Base-by-base conservation (phyloP, 2,329 filamentous ascomycete genomes). In the Onygenales sp. region DNA sequence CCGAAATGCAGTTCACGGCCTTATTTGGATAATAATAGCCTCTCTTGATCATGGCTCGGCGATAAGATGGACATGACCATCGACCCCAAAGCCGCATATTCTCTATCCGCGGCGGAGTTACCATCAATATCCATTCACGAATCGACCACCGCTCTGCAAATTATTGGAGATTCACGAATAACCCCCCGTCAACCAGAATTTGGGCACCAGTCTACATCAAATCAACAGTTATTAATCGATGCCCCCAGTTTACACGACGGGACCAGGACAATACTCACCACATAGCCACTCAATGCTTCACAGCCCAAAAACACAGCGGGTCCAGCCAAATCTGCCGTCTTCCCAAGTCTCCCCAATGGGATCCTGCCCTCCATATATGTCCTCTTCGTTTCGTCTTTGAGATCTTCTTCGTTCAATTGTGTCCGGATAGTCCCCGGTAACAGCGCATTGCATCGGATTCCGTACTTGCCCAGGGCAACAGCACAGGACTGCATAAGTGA, bases 151-250 rank as follows among this genome's bases (percentile, higher is more conserved):
- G 4, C 2, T 27, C 4, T 27, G n/a, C 10, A 17, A n/a, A 6
- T 59, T 70, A 92, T 70, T 93, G 88, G 61, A 95, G 73, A 70
- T 95, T 95, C 13, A 95, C 90, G 76, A 93, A 95, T 57, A 92
- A 68, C 0, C 91, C 90, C 9, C 90, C 91, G 70, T 95, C 90
- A 11, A 95, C 90, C 57, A 95, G 68, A 60, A 95, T 65, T 70
- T 93, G 88, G 13, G 88, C 85, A 0, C 89, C 89, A 55, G 83
- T 92, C 71, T 77, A 45, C 14, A 13, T 46, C 14, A 44, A 14
- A 14, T 6, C 1, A 11, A 11, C 42, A 14, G 8, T 17, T 17
- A 13, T 13, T 13, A 27, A 27, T 27, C 52, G 47, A 54, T 51
- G 14, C 42, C 47, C 21, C 52, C 45, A 50, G 32, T 39, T 39